A percentile compares a stretch with the other conserved stretches of the same genome.
phyloP scores from a whole-genome alignment of 495 filamentous ascomycete species.

The Aspergillus affinis region DNA sequence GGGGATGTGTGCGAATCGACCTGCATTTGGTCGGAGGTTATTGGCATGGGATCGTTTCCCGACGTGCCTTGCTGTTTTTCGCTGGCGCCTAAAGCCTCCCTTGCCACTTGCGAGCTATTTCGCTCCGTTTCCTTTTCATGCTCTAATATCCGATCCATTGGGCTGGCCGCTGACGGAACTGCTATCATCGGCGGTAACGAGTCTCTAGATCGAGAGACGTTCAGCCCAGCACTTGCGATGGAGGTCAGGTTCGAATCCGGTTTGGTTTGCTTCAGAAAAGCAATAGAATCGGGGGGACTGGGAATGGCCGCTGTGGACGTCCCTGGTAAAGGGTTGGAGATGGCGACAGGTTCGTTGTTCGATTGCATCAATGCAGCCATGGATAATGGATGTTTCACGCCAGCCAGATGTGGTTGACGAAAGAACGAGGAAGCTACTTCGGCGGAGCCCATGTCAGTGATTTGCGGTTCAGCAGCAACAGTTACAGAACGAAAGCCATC shows the following conservation, averaged over 20 bases:
- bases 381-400: constrained; percentile 37
- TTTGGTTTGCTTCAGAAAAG: constrained; percentile 41
- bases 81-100: constrained; percentile 45
- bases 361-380: constrained; percentile 52
- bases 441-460: constrained; percentile 62
- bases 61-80: constrained; percentile 37
- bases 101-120: constrained; percentile 44
- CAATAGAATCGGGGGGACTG: constrained; percentile 31
- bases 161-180: constrained; percentile 17
- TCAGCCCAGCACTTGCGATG: constrained; percentile 46
- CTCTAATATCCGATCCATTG: constrained; percentile 36
- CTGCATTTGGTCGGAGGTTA: constrained; percentile 44
- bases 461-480: neutral
- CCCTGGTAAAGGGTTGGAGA: constrained; percentile 37
- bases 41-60: constrained; percentile 30
- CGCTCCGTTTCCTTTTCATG: constrained; percentile 39
- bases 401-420: constrained; percentile 37
- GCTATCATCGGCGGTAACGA: constrained; percentile 36
- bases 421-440: constrained; percentile 63
- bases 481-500: neutral
- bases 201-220: constrained; percentile 43
- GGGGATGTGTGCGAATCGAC: constrained; percentile 38
- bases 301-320: constrained; percentile 31
- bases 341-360: constrained; percentile 43
- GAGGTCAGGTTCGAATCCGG: constrained; percentile 45